phyloP scores from a whole-genome alignment of 805 yeast species.

The Metschnikowia chrysomelidarum region DNA sequence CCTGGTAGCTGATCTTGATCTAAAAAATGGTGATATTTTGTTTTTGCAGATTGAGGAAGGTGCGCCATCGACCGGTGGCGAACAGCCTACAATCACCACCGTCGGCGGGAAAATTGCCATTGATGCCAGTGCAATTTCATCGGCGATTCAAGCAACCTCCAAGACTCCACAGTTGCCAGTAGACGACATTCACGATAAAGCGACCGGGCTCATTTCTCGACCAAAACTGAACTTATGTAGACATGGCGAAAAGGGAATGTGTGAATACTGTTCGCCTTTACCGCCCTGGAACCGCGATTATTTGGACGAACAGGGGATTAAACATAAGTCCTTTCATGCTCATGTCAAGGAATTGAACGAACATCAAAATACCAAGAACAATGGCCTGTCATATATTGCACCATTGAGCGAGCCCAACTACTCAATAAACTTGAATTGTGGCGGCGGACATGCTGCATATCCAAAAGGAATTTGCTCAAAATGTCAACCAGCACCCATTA shows the following conservation, averaged over 20 bases:
- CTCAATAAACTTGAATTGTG: conserved; percentile 62
- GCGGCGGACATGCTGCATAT: conserved; percentile 87
- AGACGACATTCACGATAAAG: conserved; percentile 63
- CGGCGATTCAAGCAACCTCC: conserved; percentile 1
- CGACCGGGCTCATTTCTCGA: conserved; percentile 73
- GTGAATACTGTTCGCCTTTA: conserved; percentile 93
- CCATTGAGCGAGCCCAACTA: conserved; percentile 75
- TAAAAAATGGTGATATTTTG: conserved; percentile 60
- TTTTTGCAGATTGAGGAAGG: conserved; percentile 38
- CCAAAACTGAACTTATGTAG: conserved; percentile 63
- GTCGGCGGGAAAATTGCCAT: conserved; percentile 12
- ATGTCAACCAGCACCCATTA: conserved; percentile 95
- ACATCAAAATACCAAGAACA: conserved; percentile 56
- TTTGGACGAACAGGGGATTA: conserved; percentile 70
- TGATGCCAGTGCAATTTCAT: conserved; percentile 7
- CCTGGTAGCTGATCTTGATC: conserved; percentile 43
- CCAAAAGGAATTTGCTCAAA: conserved; percentile 93
- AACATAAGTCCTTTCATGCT: conserved; percentile 87
- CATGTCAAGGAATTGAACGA: conserved; percentile 72
- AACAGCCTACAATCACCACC: background rate
- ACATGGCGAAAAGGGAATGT: conserved; percentile 94
- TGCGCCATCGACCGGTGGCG: background rate
- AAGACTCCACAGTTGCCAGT: conserved; percentile 55
- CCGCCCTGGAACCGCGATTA: conserved; percentile 92
- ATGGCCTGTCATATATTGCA: conserved; percentile 65